Conservation (phyloP, 2,329 filamentous ascomycete species). For the Colletotrichum liriopes region DNA sequence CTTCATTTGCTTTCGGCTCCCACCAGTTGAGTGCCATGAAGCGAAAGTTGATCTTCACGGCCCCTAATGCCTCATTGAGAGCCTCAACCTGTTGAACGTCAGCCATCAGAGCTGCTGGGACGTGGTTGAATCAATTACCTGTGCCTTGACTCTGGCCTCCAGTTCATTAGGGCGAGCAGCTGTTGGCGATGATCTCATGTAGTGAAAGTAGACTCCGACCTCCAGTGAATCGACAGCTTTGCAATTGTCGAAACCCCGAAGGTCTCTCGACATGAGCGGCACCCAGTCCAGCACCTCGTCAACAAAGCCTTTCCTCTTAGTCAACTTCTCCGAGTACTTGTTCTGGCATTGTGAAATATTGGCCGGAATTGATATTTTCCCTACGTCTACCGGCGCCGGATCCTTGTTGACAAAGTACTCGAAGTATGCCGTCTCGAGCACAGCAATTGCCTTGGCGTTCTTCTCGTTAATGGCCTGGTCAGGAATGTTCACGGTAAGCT, state of each 20-base stretch:
- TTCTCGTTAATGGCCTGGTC: constrained; percentile 1
- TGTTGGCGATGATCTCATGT: constrained; percentile 25
- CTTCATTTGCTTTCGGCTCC: constrained; percentile 33
- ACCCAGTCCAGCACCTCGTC: constrained; percentile 15
- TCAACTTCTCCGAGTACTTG: constrained; percentile 10
- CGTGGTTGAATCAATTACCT: not conserved
- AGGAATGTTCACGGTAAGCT: constrained; percentile 30
- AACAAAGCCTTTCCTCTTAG: not conserved
- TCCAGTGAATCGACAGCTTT: constrained; percentile 27
- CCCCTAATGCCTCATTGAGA: constrained; percentile 32
- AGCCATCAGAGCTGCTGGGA: not conserved
- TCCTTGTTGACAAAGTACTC: constrained; percentile 35
- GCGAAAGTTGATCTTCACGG: constrained; percentile 36
- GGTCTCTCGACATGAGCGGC: constrained; percentile 24
- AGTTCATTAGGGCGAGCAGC: constrained; percentile 27
- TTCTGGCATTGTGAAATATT: constrained; percentile 16
- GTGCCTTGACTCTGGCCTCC: constrained; percentile 24
- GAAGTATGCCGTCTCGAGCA: constrained; percentile 38
- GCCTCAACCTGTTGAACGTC: constrained; percentile 9
- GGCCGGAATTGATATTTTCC: constrained; percentile 11
- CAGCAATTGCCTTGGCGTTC: constrained; percentile 23
- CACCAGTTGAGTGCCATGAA: constrained; percentile 38
- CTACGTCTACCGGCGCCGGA: constrained; percentile 29
- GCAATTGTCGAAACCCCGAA: constrained; percentile 25
- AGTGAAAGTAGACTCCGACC: constrained; percentile 37